Evolutionary conservation across 305 asterid genomes (phyloP).

Genomic region (Ilex paraguariensis): DNA sequence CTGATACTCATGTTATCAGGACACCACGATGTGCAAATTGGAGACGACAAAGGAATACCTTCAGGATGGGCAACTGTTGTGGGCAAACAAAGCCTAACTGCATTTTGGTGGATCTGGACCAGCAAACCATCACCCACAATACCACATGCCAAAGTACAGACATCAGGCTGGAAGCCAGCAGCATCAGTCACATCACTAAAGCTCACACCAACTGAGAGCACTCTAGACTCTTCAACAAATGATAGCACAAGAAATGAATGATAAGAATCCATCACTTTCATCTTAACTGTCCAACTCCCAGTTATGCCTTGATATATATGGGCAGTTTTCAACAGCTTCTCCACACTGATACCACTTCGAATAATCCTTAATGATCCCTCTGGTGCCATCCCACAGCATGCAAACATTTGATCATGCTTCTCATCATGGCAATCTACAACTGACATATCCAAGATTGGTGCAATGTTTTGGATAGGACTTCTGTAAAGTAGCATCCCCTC

Average conservation of each 20-base stretch:
- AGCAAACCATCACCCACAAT: conserved; percentile 70
- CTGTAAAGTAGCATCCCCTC: conserved; percentile 58
- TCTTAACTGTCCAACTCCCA: conserved; percentile 87
- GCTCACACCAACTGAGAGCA: conserved; percentile 93
- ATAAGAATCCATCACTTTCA: conserved; percentile 58
- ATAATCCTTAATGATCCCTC: conserved; percentile 86
- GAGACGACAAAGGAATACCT: conserved; percentile 51
- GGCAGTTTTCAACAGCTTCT: conserved; percentile 82
- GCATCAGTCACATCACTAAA: conserved; percentile 92
- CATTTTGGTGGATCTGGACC: conserved; percentile 78
- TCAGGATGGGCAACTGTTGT: conserved; percentile 43
- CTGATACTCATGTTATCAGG: conserved; percentile 72
- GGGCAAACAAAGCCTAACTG: conserved; percentile 81
- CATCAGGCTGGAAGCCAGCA: conserved; percentile 79
- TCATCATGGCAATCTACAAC: conserved; percentile 79
- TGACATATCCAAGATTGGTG: conserved; percentile 91
- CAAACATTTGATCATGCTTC: conserved; percentile 89
- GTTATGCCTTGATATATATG: conserved; percentile 90
- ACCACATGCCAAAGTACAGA: conserved; percentile 96
- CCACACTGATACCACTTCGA: conserved; percentile 92
- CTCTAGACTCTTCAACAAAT: conserved; percentile 96
- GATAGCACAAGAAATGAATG: conserved; percentile 92
- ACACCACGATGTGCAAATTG: conserved; percentile 65
- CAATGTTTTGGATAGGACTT: conserved; percentile 83
- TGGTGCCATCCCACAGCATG: conserved; percentile 94